phyloP scores from a whole-genome alignment of 805 yeast genomes.

The Allodekkera sacchari region DNA sequence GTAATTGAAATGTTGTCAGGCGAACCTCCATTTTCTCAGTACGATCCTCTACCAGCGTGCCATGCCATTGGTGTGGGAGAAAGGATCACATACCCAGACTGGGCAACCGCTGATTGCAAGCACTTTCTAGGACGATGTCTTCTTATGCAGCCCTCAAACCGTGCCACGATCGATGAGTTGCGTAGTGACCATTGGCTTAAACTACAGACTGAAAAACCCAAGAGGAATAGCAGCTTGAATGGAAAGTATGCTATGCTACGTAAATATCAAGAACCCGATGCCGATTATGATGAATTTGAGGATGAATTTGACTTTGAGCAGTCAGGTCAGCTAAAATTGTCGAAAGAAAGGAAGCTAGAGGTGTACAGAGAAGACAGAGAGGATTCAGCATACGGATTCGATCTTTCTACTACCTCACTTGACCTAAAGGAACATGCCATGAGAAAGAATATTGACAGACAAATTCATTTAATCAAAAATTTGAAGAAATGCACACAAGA shows the following conservation, averaged over 20 bases:
- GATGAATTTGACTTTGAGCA: conserved; percentile 10
- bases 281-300: conserved; percentile 13
- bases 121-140: conserved; percentile 59
- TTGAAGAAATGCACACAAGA: conserved; percentile 2
- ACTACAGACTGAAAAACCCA: not conserved
- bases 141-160: conserved; percentile 55
- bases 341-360: conserved; percentile 9
- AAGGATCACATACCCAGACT: conserved; percentile 56
- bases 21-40: conserved; percentile 76
- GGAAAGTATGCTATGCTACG: conserved; percentile 3
- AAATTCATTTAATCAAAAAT: conserved; percentile 3
- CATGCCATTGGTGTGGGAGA: conserved; percentile 78
- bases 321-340: conserved; percentile 6
- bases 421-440: not conserved
- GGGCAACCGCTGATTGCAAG: conserved; percentile 12
- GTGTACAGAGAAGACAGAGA: conserved; percentile 13
- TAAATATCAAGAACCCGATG: conserved; percentile 12
- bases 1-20: conserved; percentile 80
- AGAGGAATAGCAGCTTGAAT: not conserved
- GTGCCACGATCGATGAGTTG: conserved; percentile 49
- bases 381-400: conserved; percentile 13
- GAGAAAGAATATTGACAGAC: conserved; percentile 2
- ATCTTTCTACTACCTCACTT: conserved; percentile 4
- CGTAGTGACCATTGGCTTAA: conserved; percentile 60
- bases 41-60: conserved; percentile 68